Conservation (phyloP, 2,329 filamentous ascomycete species). For the Colletotrichum sp. region DNA sequence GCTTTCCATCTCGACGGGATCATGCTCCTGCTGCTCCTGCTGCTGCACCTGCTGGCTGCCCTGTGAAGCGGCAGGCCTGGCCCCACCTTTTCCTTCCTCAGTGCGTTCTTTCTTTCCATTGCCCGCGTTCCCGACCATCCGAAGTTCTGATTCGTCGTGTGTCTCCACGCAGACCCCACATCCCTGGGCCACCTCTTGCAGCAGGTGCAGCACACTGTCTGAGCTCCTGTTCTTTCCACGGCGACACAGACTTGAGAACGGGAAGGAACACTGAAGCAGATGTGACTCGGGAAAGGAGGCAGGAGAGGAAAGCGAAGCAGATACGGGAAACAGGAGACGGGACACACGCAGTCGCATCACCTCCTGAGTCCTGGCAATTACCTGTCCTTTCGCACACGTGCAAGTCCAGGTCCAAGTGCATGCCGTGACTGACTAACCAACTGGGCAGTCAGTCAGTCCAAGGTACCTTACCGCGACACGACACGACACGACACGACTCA, state of each 20-base stretch:
- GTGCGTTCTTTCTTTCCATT: conserved; percentile 10
- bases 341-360: neutral
- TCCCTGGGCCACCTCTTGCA: neutral
- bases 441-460: neutral
- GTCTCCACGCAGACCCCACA: neutral
- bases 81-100: conserved; percentile 1
- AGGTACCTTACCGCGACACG: neutral
- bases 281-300: neutral
- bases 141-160: neutral
- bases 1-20: neutral
- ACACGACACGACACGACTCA: neutral
- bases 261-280: neutral
- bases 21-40: neutral
- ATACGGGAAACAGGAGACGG: neutral
- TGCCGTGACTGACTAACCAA: neutral
- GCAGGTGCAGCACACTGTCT: neutral
- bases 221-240: neutral
- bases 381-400: neutral
- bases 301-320: neutral
- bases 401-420: neutral
- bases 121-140: neutral
- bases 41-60: neutral
- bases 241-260: neutral
- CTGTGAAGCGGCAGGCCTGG: neutral
- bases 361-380: neutral